These are phyloP conservation scores for Termitomyces bulborhizus DNA, from an alignment of 768 basidiomycete species.

Conservation along the genomic window DNA sequence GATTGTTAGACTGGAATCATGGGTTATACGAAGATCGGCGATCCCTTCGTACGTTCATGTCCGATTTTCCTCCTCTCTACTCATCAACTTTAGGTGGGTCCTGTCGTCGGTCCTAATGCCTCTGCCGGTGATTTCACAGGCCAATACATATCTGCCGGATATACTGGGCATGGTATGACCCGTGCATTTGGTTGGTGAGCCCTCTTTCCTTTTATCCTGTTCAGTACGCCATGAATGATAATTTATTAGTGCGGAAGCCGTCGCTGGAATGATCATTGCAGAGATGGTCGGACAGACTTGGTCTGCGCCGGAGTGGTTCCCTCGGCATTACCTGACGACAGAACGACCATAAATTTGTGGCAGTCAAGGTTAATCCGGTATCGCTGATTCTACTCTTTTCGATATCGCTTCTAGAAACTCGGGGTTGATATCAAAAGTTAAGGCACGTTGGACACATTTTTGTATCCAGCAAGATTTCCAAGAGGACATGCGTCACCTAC, in stretches of 20 bases:
- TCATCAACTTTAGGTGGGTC: slow-evolving; percentile 37
- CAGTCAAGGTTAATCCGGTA: background rate
- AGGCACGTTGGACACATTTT: background rate
- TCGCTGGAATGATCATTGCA: slow-evolving; percentile 10
- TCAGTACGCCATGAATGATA: background rate
- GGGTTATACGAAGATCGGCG: slow-evolving; percentile 57
- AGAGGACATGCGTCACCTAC: background rate
- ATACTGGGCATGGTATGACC: slow-evolving; percentile 55
- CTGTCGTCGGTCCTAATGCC: slow-evolving; percentile 22
- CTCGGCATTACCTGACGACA: slow-evolving; percentile 8
- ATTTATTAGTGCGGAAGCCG: slow-evolving; percentile 8
- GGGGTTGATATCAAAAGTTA: background rate
- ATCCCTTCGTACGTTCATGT: slow-evolving; percentile 58
- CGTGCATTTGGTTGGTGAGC: slow-evolving; percentile 38
- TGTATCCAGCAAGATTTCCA: background rate
- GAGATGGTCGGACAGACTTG: slow-evolving; percentile 4
- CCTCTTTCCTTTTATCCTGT: background rate
- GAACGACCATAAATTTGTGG: background rate
- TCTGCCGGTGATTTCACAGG: slow-evolving; percentile 22
- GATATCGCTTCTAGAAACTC: no score
- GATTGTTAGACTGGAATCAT: slow-evolving; percentile 69
- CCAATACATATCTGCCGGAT: slow-evolving; percentile 51
- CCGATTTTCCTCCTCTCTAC: background rate
- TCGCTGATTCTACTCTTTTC: no score
- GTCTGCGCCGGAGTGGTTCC: slow-evolving; percentile 8